Conservation (phyloP, 2,329 filamentous ascomycete genomes). For the Colletotrichum orchidophilum region DNA sequence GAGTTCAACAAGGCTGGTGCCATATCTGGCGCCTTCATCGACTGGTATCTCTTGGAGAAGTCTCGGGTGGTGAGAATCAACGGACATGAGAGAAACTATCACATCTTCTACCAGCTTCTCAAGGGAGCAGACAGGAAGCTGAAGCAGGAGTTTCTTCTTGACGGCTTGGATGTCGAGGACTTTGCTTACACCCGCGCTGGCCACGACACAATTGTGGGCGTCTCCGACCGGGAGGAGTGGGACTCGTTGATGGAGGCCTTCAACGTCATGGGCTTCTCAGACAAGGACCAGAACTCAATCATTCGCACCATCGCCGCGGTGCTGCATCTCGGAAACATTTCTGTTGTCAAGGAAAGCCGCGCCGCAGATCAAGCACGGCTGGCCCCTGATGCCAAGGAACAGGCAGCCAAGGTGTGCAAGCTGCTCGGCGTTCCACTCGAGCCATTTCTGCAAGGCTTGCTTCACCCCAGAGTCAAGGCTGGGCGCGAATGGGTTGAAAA, state of each 20-base stretch:
- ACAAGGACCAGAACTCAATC: conserved; percentile 84
- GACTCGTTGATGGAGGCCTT: conserved; percentile 90
- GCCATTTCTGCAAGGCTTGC: conserved; percentile 84
- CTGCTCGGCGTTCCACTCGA: conserved; percentile 87
- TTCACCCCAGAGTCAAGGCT: conserved; percentile 94
- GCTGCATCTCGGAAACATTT: conserved; percentile 91
- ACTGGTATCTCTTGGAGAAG: conserved; percentile 98
- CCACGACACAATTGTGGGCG: conserved; percentile 89
- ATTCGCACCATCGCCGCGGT: conserved; percentile 90
- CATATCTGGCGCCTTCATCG: conserved; percentile 95
- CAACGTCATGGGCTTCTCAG: conserved; percentile 89
- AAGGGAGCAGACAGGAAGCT: conserved; percentile 80
- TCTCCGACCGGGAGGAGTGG: conserved; percentile 94
- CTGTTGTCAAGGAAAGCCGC: conserved; percentile 88
- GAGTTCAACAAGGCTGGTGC: conserved; percentile 89
- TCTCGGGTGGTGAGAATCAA: conserved; percentile 95
- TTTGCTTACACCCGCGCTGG: conserved; percentile 93
- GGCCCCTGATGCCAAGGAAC: conserved; percentile 75
- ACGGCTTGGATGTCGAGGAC: conserved; percentile 79
- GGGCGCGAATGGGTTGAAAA: conserved; percentile 99
- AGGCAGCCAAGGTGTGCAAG: conserved; percentile 81
- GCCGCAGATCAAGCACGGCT: conserved; percentile 91
- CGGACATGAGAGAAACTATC: conserved; percentile 90
- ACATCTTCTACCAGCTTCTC: conserved; percentile 95
- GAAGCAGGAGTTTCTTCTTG: conserved; percentile 80